Conservation (phyloP, 768 basidiomycete genomes). For the Tylopilus rubrobrunneus region DNA sequence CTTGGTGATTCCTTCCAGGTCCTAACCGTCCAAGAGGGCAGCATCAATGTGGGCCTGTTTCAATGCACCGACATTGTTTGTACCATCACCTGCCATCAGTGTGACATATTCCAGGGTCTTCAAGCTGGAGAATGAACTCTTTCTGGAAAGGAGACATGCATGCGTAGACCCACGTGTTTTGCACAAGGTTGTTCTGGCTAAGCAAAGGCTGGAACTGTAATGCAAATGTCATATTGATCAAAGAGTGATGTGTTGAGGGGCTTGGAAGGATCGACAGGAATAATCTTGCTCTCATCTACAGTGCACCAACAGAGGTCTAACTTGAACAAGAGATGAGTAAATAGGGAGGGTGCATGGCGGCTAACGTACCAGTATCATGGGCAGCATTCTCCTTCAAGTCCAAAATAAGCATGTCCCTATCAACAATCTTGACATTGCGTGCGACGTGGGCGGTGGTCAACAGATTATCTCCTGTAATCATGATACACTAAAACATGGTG, state of each 20-base stretch:
- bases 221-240: conserved; percentile 89
- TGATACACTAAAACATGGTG: conserved; percentile 66
- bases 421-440: conserved; percentile 93
- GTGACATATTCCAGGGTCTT: conserved; percentile 89
- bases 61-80: conserved; percentile 97
- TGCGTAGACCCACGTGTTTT: conserved; percentile 97
- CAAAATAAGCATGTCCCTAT: conserved; percentile 89
- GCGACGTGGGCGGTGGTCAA: conserved; percentile 96
- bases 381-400: conserved; percentile 82
- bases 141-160: conserved; percentile 96
- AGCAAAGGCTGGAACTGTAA: conserved; percentile 80
- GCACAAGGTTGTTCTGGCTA: conserved; percentile 78
- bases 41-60: conserved; percentile 98
- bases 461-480: conserved; percentile 99
- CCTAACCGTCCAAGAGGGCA: conserved; percentile 89
- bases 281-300: conserved; percentile 87
- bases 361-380: conserved; percentile 57
- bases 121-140: conserved; percentile 85
- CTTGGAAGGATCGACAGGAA: conserved; percentile 75
- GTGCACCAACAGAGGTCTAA: conserved; percentile 93
- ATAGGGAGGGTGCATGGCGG: neutral
- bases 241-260: conserved; percentile 78
- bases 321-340: neutral
- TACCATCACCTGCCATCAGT: conserved; percentile 98
- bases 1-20: conserved; percentile 91